Percentiles rank a stretch among this genome's conserved stretches.
Evolutionary conservation across 1,139 yeast species (phyloP).

Genomic region (Saccharomyces hybrid): DNA sequence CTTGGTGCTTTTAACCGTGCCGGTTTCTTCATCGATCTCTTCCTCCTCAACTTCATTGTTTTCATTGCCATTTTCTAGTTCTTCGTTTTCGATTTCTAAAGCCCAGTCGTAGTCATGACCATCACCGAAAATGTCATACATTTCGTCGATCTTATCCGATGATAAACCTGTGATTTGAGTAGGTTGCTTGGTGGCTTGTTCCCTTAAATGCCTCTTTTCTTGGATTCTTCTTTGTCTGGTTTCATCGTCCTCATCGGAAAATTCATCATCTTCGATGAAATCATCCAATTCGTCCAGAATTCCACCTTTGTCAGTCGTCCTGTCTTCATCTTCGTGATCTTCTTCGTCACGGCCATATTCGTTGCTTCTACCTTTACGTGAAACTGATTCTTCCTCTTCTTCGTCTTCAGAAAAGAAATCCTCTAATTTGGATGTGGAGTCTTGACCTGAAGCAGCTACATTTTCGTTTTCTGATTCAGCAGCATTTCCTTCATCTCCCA

Average conservation of each 20-base stretch:
- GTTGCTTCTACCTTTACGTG: constrained; percentile 21
- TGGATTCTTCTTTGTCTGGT: constrained; percentile 37
- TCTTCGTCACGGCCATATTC: constrained; percentile 10
- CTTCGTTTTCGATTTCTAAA: constrained; percentile 76
- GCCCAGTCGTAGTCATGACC: constrained; percentile 99
- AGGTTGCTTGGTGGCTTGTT: constrained; percentile 38
- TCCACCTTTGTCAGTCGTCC: constrained; percentile 20
- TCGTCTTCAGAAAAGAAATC: constrained; percentile 87
- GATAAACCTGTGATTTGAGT: constrained; percentile 72
- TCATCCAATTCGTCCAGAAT: constrained; percentile 83
- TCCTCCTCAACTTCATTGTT: constrained; percentile 37
- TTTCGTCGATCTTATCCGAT: constrained; percentile 85
- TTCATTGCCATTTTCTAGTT: constrained; percentile 34
- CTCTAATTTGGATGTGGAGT: constrained; percentile 42
- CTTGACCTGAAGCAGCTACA: constrained; percentile 13
- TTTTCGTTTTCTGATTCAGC: constrained; percentile 31
- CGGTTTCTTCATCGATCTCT: constrained; percentile 39
- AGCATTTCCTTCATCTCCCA: constrained; percentile 31
- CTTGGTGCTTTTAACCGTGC: constrained; percentile 37
- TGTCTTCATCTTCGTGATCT: constrained; percentile 33
- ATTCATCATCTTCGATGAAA: constrained; percentile 94
- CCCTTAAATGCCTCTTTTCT: constrained; percentile 32
- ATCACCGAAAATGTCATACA: constrained; percentile 92
- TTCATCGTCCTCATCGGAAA: constrained; percentile 82
- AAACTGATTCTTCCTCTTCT: constrained; percentile 37